Conservation (phyloP, 805 yeast genomes). For the Saccharomyces eubayanus region DNA sequence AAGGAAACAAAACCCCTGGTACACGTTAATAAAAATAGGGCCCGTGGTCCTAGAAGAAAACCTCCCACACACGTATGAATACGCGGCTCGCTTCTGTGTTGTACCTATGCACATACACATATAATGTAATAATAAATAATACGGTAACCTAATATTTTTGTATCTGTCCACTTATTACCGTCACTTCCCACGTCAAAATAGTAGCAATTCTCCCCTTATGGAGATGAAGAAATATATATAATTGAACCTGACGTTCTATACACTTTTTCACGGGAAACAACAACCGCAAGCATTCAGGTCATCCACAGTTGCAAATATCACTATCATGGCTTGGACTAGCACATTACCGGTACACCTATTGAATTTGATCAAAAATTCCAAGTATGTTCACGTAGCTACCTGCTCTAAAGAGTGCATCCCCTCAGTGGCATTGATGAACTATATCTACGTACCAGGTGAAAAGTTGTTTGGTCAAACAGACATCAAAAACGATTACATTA, state of each 20-base stretch:
- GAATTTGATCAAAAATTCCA: constrained; percentile 47
- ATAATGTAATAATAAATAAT: not conserved
- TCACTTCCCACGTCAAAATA: not conserved
- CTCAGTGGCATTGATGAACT: constrained; percentile 87
- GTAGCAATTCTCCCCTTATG: constrained; percentile 23
- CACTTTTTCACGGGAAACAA: not conserved
- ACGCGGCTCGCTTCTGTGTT: not conserved
- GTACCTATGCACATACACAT: not conserved
- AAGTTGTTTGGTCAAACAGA: constrained; percentile 30
- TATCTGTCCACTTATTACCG: not conserved
- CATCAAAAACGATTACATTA: constrained; percentile 37
- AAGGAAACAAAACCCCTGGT: constrained; percentile 8
- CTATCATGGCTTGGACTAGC: constrained; percentile 26
- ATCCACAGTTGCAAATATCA: not conserved
- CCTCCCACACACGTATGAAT: constrained; percentile 22
- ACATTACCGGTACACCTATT: constrained; percentile 34
- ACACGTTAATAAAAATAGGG: constrained; percentile 29
- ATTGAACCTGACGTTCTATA: not conserved
- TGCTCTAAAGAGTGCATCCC: constrained; percentile 59
- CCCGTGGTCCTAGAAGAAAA: constrained; percentile 34
- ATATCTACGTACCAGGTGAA: constrained; percentile 51
- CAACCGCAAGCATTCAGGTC: not conserved
- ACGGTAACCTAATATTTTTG: not conserved
- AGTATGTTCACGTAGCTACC: constrained; percentile 80
- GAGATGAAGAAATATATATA: not conserved